Evolutionary conservation across 1,284 basidiomycete species (phyloP), one percentile per base, ranked within the genome.

Genomic region (Pulveroboletus sp.): DNA sequence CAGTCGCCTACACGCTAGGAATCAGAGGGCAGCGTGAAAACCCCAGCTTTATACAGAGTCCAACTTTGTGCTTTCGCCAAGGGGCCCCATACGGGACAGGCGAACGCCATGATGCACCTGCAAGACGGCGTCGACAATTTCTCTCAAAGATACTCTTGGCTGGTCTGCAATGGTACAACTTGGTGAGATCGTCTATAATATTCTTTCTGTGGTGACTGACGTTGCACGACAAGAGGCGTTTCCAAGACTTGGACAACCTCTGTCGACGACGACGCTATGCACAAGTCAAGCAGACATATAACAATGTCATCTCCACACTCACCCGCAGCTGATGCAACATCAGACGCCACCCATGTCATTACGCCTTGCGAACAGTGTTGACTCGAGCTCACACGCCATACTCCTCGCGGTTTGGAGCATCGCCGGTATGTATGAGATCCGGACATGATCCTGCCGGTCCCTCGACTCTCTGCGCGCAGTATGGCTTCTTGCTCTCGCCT

Each of bases 401-500:
- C 38, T 22, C 38, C n/a, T 39, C 38, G 20, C 20, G 11, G 14
- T 39, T 39, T 12, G 12, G 8, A 29, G 47, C 33, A 36, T 22
- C 17, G 10, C 29, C 5, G n/a, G 15, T 26, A 15, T 28, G 18
- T 35, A 90, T n/a, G 87, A 83, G 31, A 85, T 80, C 86, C 86
- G 89, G 26, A 83, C 79, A 62, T 84, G 81, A 59, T 81, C 84
- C 84, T 86, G 59, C 42, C 33, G 7, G 52, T 10, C 33, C 31
- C 1, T 38, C 22, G 33, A 24, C n/a, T 76, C 46, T 42, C 36
- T 22, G 11, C 26, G 36, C 31, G 29, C 31, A 40, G 22, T 18
- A 24, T 38, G 24, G 18, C 14, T 11, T 7, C n/a, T 15, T 25
- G 24, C 20, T 58, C 77, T 42, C 62, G 85, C 89, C 72, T 77